These are phyloP conservation scores for Debaryomyces coudertii DNA, from an alignment of 1,139 yeast genomes.

Conservation along the genomic window DNA sequence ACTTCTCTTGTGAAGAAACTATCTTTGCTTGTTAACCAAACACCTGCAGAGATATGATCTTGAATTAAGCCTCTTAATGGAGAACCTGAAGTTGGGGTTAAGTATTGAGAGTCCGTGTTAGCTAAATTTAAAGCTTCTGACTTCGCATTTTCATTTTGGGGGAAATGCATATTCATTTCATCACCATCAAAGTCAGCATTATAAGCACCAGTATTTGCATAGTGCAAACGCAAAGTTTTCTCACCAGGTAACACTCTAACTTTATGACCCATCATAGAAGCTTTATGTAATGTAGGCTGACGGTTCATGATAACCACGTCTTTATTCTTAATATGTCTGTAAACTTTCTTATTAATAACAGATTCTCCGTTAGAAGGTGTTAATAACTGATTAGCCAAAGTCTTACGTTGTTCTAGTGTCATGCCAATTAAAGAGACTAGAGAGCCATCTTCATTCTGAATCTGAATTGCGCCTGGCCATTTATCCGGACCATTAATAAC, in stretches of 20 bases:
- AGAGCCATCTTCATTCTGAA: conserved; percentile 96
- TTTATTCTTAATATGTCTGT: conserved; percentile 89
- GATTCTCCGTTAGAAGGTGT: conserved; percentile 70
- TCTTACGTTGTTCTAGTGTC: conserved; percentile 92
- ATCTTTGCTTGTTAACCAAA: conserved; percentile 94
- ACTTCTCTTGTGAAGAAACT: conserved; percentile 86
- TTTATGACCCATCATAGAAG: conserved; percentile 99
- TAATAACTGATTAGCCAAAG: conserved; percentile 91
- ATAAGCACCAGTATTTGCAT: conserved; percentile 98
- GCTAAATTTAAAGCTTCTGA: conserved; percentile 96
- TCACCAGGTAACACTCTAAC: conserved; percentile 97
- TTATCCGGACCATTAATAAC: conserved; percentile 95
- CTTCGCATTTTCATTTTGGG: conserved; percentile 96
- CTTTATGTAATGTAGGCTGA: conserved; percentile 98
- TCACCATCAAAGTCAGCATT: conserved; percentile 99
- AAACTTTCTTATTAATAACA: conserved; percentile 87
- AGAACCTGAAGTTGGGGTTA: conserved; percentile 97
- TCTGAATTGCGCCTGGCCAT: conserved; percentile 99
- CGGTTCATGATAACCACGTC: conserved; percentile 98
- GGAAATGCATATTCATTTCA: conserved; percentile 99
- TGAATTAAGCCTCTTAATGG: conserved; percentile 99
- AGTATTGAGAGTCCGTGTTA: conserved; percentile 93
- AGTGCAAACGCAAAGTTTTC: conserved; percentile 93
- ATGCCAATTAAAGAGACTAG: conserved; percentile 81
- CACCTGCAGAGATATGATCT: conserved; percentile 99